Percentiles rank a stretch among this genome's conserved stretches.
These are phyloP conservation scores for Mycena kentingensis DNA, from an alignment of 768 basidiomycete species.

Conservation along the genomic window DNA sequence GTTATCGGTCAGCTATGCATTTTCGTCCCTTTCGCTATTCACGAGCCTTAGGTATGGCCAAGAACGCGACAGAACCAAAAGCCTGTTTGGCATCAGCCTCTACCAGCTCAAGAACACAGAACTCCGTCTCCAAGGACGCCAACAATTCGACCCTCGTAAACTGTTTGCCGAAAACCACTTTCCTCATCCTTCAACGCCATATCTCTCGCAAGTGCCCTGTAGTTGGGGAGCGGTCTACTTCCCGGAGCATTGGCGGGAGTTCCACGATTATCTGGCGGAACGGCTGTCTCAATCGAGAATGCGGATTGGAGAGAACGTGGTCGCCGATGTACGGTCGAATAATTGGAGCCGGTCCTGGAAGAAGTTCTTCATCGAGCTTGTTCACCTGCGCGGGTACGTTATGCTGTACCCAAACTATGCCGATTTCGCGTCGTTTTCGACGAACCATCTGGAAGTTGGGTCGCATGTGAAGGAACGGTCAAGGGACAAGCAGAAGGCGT, in stretches of 20 bases:
- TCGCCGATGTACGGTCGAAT: conserved; percentile 79
- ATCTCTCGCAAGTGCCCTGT: conserved; percentile 85
- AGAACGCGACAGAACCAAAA: conserved; percentile 38
- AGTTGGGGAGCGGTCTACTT: conserved; percentile 94
- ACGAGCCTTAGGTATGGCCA: conserved; percentile 53
- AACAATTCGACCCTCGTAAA: conserved; percentile 63
- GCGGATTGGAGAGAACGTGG: conserved; percentile 49
- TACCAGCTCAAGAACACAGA: conserved; percentile 87
- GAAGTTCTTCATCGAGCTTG: conserved; percentile 85
- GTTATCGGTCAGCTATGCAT: conserved; percentile 58
- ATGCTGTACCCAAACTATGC: conserved; percentile 90
- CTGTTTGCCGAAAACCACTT: conserved; percentile 51
- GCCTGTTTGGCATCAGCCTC: conserved; percentile 78
- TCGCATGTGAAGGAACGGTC: conserved; percentile 71
- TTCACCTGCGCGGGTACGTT: conserved; percentile 76
- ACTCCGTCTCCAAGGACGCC: conserved; percentile 65
- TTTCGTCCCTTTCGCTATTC: neutral
- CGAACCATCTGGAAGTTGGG: conserved; percentile 87
- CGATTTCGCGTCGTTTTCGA: conserved; percentile 73
- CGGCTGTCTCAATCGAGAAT: conserved; percentile 59
- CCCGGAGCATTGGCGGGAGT: conserved; percentile 85
- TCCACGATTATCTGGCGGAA: conserved; percentile 73
- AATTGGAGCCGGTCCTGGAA: conserved; percentile 85
- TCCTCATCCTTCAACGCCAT: conserved; percentile 58
- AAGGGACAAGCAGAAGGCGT: conserved; percentile 60